Evolutionary conservation across 805 yeast species (phyloP).

Genomic region (Myxozyma melibiosi): DNA sequence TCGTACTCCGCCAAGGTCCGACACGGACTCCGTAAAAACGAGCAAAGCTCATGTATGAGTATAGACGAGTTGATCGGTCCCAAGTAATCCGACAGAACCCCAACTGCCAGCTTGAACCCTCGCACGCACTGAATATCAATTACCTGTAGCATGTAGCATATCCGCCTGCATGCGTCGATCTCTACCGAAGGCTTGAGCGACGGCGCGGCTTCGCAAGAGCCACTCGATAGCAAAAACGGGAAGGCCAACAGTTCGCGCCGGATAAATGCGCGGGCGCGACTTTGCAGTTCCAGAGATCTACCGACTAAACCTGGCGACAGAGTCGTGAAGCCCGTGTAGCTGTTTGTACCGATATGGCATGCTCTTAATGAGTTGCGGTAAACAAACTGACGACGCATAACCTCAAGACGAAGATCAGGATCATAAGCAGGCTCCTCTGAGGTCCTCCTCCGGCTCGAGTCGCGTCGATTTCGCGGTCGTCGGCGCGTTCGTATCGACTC

Average conservation of each 20-base stretch:
- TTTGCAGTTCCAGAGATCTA: slow-evolving; percentile 1
- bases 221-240: slow-evolving; percentile 15
- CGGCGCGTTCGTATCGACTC: background rate
- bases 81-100: slow-evolving; percentile 20
- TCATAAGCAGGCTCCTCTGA: background rate
- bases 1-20: slow-evolving; percentile 26
- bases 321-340: slow-evolving; percentile 13
- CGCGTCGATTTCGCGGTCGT: background rate
- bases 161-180: background rate
- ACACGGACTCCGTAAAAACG: slow-evolving; percentile 22
- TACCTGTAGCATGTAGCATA: slow-evolving; percentile 14
- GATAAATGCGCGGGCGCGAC: slow-evolving; percentile 19
- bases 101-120: slow-evolving; percentile 11
- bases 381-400: slow-evolving; percentile 21
- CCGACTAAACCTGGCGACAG: slow-evolving; percentile 5
- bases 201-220: background rate
- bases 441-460: background rate
- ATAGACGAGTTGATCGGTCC: slow-evolving; percentile 13
- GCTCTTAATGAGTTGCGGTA: slow-evolving; percentile 24
- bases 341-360: slow-evolving; percentile 26
- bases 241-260: slow-evolving; percentile 27
- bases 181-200: background rate
- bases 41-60: slow-evolving; percentile 24
- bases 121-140: slow-evolving; percentile 17
- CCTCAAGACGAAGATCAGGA: slow-evolving; percentile 7